Percentiles rank a stretch among this genome's conserved stretches.
Conservation (phyloP, 139 green algal species). For the Gonium pectorale region DNA sequence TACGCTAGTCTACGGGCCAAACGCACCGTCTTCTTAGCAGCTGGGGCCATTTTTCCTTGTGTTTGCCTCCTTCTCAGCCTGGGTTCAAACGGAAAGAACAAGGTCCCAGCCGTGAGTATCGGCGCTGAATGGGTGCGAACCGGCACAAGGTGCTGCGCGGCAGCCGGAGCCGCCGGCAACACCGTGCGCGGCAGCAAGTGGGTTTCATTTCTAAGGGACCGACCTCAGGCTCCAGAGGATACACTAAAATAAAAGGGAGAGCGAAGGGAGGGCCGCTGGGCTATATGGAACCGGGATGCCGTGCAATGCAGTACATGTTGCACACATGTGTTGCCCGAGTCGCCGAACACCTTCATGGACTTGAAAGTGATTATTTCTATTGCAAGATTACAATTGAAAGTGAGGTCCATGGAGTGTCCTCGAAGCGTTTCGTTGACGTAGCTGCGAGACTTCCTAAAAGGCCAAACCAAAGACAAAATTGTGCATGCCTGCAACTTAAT, state of each 20-base stretch:
- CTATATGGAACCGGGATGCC: too few species aligned
- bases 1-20: background rate
- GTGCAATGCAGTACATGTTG: too few species aligned
- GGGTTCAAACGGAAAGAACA: background rate
- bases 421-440: too few species aligned
- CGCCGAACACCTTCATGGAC: too few species aligned
- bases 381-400: too few species aligned
- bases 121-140: background rate
- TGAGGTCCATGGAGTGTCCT: too few species aligned
- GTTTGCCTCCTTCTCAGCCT: conserved; percentile 60
- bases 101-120: conserved; percentile 12
- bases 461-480: too few species aligned
- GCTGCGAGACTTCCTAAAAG: too few species aligned
- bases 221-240: conserved; percentile 48
- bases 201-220: conserved; percentile 23
- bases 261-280: too few species aligned
- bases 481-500: too few species aligned
- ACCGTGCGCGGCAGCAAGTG: background rate
- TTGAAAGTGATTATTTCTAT: too few species aligned
- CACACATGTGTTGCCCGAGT: too few species aligned
- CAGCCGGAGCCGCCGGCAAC: conserved; percentile 25
- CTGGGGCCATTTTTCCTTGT: conserved; percentile 59
- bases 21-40: conserved; percentile 67
- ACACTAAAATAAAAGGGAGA: conserved; percentile 9
- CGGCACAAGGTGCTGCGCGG: background rate